Evolutionary conservation across 805 yeast genomes (phyloP), one percentile per base, ranked within the genome.

Genomic region (Pichia eremophila): DNA sequence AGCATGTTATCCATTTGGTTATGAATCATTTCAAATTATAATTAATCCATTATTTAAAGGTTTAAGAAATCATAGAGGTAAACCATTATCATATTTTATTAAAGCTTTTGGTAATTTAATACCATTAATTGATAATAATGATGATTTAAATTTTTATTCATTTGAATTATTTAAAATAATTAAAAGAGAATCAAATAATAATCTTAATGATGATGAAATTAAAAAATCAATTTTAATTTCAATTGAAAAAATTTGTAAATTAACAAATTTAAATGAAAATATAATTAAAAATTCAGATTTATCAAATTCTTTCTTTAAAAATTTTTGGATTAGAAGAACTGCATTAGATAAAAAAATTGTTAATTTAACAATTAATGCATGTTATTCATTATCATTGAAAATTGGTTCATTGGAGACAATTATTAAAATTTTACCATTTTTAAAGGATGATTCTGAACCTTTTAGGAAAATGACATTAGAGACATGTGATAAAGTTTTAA

Each of bases 121-220:
- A 5, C 95, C 97, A 0, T 67, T 91, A 45, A 88, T 91, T 96
- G 84, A 80, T 48, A 79, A 80, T 17, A 96, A 88, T 14, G 36
- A 32, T 12, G 36, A 32, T 32, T 81, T 89, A 2, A 77, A 79
- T 46, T 85, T 79, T 60, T 89, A 87, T 55, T 78, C 96, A 0
- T 73, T 73, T 43, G 95, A 87, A 59, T 73, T 89, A 3, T 75
- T 89, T 72, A 67, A 67, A 18, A 73, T 88, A 28, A 67, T 89
- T 6, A 57, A 78, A 3, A 69, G 93, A 46, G 95, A 90, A 63
- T 85, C 22, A 19, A 19, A 19, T 19, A 19, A 88, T 56, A 63
- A 69, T 35, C 78, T 95, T 0, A 89, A 93, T 0, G 96, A 88
- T 58, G 95, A 85, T 51, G 96, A 89, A 43, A 85, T 90, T 91